phyloP scores from a whole-genome alignment of 306 rosid species.

The Vigna unguiculata region DNA sequence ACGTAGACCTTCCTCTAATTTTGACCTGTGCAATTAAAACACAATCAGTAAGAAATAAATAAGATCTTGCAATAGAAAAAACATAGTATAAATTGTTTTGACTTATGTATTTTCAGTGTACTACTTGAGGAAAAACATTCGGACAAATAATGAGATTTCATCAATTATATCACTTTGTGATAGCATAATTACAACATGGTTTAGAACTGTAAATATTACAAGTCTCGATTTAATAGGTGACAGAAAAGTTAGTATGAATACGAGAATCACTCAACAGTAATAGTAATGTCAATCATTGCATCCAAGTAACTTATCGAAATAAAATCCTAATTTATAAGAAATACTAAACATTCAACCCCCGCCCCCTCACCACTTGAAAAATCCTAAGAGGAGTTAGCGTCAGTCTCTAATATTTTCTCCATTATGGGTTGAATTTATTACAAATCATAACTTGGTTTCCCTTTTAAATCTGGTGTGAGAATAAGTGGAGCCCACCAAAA shows the following conservation, averaged over 20 bases:
- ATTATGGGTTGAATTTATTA: too few relatives aligned
- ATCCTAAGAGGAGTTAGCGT: background rate
- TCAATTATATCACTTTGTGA: constrained; percentile 3
- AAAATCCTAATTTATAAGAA: background rate
- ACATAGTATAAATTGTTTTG: background rate
- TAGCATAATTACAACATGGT: background rate
- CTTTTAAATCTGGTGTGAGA: too few relatives aligned
- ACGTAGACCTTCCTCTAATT: constrained; percentile 85
- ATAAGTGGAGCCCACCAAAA: too few relatives aligned
- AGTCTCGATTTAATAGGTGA: background rate
- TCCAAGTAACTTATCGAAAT: background rate
- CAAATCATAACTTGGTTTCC: too few relatives aligned
- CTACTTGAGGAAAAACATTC: background rate
- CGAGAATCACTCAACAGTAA: background rate
- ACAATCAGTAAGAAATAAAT: constrained; percentile 12
- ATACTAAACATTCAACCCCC: background rate
- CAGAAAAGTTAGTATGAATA: constrained; percentile 12
- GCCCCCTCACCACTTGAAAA: background rate
- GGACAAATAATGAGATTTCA: constrained; percentile 2
- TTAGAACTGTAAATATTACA: constrained; percentile 7
- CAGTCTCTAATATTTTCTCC: too few relatives aligned
- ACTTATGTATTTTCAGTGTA: background rate
- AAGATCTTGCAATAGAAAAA: background rate
- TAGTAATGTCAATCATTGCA: background rate
- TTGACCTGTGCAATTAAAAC: constrained; percentile 69